Conservation (phyloP, 352 stramenopile genomes). For the Globisporangium nunn region DNA sequence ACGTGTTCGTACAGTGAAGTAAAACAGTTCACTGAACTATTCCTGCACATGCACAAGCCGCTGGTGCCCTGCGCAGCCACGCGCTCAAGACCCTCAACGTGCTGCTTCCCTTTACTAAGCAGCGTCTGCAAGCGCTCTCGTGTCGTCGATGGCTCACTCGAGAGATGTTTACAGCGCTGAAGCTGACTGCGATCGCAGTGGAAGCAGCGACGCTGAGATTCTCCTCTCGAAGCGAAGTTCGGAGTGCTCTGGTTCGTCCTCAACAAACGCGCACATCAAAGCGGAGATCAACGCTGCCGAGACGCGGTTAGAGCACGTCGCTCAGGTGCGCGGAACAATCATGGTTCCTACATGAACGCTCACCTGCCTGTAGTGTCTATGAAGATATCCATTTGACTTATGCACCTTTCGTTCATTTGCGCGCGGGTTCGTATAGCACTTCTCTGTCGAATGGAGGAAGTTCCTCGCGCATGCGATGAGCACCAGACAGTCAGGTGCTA, state of each 20-base stretch:
- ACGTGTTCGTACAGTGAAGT: too few species aligned
- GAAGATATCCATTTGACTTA: not conserved
- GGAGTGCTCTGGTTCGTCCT: not conserved
- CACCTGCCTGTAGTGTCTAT: not conserved
- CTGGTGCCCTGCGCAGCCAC: too few species aligned
- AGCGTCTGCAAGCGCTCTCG: not conserved
- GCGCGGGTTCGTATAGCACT: constrained; percentile 24
- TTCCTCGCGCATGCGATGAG: constrained; percentile 48
- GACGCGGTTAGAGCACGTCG: constrained; percentile 21
- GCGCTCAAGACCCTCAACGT: too few species aligned
- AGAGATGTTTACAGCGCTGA: not conserved
- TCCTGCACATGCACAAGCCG: too few species aligned
- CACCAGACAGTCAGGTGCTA: constrained; percentile 21
- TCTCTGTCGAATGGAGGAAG: constrained; percentile 52
- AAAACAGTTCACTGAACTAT: too few species aligned
- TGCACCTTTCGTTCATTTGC: not conserved
- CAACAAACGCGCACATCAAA: constrained; percentile 11
- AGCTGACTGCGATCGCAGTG: not conserved
- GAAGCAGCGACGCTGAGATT: not conserved
- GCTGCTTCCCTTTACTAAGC: too few species aligned
- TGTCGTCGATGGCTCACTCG: not conserved
- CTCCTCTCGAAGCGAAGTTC: not conserved
- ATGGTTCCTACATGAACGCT: not conserved
- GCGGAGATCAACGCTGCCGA: constrained; percentile 30
- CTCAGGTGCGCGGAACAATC: constrained; percentile 20